A percentile compares a stretch with the other conserved stretches of the same genome.
Conservation (phyloP, 2,329 filamentous ascomycete genomes). For the Orbilia javanica region DNA sequence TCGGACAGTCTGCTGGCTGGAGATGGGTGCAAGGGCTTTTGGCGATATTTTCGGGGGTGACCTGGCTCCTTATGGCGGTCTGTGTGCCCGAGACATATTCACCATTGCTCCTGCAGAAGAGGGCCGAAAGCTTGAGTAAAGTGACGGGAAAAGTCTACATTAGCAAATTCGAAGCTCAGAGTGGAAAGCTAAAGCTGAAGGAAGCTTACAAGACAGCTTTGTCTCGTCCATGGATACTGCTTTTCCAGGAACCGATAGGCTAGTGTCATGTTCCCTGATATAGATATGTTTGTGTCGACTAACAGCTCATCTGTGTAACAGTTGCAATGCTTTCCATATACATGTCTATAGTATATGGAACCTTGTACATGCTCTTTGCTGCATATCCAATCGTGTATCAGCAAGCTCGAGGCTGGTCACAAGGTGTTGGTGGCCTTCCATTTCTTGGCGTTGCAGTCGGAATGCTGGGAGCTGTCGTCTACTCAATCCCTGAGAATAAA, state of each 20-base stretch:
- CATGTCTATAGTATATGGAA: conserved; percentile 73
- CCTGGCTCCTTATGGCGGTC: conserved; percentile 71
- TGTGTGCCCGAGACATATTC: conserved; percentile 74
- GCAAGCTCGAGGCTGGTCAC: conserved; percentile 71
- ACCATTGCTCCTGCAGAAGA: conserved; percentile 70
- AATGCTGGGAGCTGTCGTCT: conserved; percentile 72
- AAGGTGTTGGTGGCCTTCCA: conserved; percentile 73
- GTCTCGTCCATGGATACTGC: conserved; percentile 76
- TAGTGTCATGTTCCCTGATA: background rate
- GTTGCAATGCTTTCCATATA: conserved; percentile 75
- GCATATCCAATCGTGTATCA: conserved; percentile 77
- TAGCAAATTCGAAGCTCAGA: conserved; percentile 69
- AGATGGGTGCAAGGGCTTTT: conserved; percentile 76
- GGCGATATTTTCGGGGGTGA: conserved; percentile 73
- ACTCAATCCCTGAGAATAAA: conserved; percentile 71
- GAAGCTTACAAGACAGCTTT: conserved; percentile 72
- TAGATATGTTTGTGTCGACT: background rate
- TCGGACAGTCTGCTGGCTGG: conserved; percentile 75
- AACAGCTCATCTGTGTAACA: conserved; percentile 4
- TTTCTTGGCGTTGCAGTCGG: conserved; percentile 78
- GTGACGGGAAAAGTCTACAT: conserved; percentile 72
- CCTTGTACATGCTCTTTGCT: conserved; percentile 72
- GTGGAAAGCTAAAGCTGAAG: conserved; percentile 66
- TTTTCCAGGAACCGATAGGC: conserved; percentile 76
- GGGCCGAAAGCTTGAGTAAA: conserved; percentile 69